Evolutionary conservation across 768 basidiomycete genomes (phyloP).

Genomic region (Tylopilus sp.): DNA sequence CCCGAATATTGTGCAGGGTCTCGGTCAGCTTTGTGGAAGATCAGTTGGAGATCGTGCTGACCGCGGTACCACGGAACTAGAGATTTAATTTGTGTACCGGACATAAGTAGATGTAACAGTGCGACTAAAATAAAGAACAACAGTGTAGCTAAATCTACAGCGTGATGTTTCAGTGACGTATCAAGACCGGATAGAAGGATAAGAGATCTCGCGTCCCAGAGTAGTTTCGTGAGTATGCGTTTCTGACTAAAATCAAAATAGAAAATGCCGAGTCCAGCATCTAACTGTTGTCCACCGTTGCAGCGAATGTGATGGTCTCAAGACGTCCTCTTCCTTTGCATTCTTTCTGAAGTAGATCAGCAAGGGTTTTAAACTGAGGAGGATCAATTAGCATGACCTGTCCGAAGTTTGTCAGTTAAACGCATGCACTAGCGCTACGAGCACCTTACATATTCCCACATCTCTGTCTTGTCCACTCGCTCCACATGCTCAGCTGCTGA

Average conservation of each 20-base stretch:
- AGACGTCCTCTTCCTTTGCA: slow-evolving; percentile 84
- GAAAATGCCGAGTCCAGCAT: neutral
- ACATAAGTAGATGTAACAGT: too few relatives aligned
- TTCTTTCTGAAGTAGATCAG: slow-evolving; percentile 87
- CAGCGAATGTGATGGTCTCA: slow-evolving; percentile 77
- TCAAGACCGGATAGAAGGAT: too few relatives aligned
- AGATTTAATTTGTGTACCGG: neutral
- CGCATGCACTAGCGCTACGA: neutral
- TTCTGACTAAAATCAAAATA: neutral
- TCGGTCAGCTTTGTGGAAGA: slow-evolving; percentile 17
- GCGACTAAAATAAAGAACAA: too few relatives aligned
- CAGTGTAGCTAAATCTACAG: neutral
- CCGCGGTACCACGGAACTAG: slow-evolving; percentile 13
- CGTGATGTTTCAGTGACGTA: too few relatives aligned
- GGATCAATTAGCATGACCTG: slow-evolving; percentile 94
- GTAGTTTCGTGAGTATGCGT: too few relatives aligned
- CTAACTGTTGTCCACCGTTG: slow-evolving; percentile 42
- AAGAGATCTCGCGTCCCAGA: neutral
- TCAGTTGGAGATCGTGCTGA: slow-evolving; percentile 22
- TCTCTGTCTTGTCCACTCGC: slow-evolving; percentile 68
- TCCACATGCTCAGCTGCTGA: slow-evolving; percentile 82
- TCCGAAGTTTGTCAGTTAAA: slow-evolving; percentile 9
- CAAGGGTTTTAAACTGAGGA: slow-evolving; percentile 82
- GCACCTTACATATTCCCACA: slow-evolving; percentile 82
- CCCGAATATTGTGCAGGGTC: slow-evolving; percentile 9